Conservation (phyloP, 1,139 yeast species). For the Hansenula anomala region DNA sequence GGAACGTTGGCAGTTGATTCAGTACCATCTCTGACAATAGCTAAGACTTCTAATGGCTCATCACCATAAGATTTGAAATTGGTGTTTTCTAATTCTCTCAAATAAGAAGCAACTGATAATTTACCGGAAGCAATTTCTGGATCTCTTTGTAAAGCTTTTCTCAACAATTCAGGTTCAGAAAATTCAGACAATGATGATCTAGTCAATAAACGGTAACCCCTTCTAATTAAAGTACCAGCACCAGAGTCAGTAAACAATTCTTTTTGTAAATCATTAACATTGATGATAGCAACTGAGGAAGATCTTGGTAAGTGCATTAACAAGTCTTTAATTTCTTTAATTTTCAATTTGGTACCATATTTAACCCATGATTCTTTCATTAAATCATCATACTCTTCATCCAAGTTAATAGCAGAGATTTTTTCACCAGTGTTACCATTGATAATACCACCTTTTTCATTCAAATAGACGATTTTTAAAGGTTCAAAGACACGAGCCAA, state of each 20-base stretch:
- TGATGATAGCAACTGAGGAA: slow-evolving; percentile 94
- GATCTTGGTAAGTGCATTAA: slow-evolving; percentile 93
- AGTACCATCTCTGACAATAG: slow-evolving; percentile 58
- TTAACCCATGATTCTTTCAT: slow-evolving; percentile 97
- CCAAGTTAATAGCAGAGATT: slow-evolving; percentile 84
- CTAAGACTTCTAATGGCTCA: slow-evolving; percentile 92
- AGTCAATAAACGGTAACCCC: slow-evolving; percentile 86
- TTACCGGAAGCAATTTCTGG: slow-evolving; percentile 67
- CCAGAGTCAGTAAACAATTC: slow-evolving; percentile 98
- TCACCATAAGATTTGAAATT: slow-evolving; percentile 85
- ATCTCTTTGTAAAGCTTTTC: slow-evolving; percentile 74
- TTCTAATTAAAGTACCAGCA: slow-evolving; percentile 96
- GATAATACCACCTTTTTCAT: slow-evolving; percentile 96
- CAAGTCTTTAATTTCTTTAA: slow-evolving; percentile 92
- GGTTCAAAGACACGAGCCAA: slow-evolving; percentile 96
- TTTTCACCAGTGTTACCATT: slow-evolving; percentile 91
- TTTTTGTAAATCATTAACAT: slow-evolving; percentile 91
- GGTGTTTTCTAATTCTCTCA: slow-evolving; percentile 60
- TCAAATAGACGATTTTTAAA: slow-evolving; percentile 88
- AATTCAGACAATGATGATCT: slow-evolving; percentile 68
- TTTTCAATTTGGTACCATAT: slow-evolving; percentile 95
- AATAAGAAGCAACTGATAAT: slow-evolving; percentile 75
- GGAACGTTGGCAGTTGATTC: slow-evolving; percentile 43
- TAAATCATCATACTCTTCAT: slow-evolving; percentile 89
- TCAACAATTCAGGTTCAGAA: slow-evolving; percentile 68